A percentile compares a stretch with the other conserved stretches of the same genome.
Evolutionary conservation across 345 rosid genomes (phyloP).

Genomic region (Boechera retrofracta): DNA sequence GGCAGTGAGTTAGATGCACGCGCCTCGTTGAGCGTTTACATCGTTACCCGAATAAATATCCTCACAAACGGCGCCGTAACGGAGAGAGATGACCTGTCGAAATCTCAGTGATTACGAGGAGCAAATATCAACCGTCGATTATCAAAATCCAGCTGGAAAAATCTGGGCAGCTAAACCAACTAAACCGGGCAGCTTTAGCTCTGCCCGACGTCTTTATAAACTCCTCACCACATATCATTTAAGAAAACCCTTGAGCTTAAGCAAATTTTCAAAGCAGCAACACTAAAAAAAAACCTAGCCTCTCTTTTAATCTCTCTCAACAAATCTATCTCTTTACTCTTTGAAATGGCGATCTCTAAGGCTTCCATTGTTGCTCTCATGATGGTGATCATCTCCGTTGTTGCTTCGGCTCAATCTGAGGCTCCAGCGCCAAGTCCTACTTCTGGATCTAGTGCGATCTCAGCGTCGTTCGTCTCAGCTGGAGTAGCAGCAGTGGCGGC

Average conservation of each 20-base stretch:
- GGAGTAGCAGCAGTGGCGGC: conserved; percentile 49
- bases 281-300: not conserved
- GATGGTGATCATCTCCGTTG: conserved; percentile 44
- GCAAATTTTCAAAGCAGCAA: not conserved
- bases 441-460: conserved; percentile 55
- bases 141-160: conserved; percentile 36
- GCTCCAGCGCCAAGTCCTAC: conserved; percentile 67
- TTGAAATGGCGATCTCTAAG: conserved; percentile 56
- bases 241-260: not conserved
- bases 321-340: not conserved
- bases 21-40: conserved; percentile 18
- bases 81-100: conserved; percentile 38
- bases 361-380: conserved; percentile 45
- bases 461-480: conserved; percentile 51
- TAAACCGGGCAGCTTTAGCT: conserved; percentile 27
- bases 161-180: conserved; percentile 44
- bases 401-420: conserved; percentile 53
- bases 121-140: conserved; percentile 26
- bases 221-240: not conserved
- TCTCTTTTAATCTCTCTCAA: not conserved
- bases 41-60: conserved; percentile 16
- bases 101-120: conserved; percentile 22
- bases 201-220: conserved; percentile 45
- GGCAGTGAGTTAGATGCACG: conserved; percentile 18
- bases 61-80: conserved; percentile 39